Base-by-base conservation (phyloP, 768 basidiomycete genomes). In the Lentinula lateritia region DNA sequence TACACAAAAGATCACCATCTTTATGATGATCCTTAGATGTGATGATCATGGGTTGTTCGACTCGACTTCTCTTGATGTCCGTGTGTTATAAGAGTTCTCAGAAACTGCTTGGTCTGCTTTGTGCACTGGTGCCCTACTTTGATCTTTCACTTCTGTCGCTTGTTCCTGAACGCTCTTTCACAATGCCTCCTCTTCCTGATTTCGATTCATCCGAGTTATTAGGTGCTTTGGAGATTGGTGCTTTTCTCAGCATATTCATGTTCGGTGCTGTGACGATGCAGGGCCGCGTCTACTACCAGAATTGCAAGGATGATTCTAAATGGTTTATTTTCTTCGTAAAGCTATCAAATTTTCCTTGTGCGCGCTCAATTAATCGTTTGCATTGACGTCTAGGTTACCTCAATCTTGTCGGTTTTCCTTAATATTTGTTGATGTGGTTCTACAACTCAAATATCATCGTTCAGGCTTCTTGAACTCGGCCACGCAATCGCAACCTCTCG, bases 401-500 rank as follows among this genome's bases (percentile, higher is more conserved):
- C 46, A 8, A 58, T 58, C 28, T 28, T 58, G 56, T 58, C 56
- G 46, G 56, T 32, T 20, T 52, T 18, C 23, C 5, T 16, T 42
- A 13, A 10, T 28, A n/a, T 3, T 36, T 39, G 9, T n/a, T 18
- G 10, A 35, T 13, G 15, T 36, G n/a, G 5, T 13, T 28, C 28
- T 18, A 16, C 5, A 9, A 36, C 36, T 36, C 9, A 53, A 10
- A 1, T 16, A 3, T 36, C n/a, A 52, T 36, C 16, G 32, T 36
- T 15, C 13, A 62, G 43, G 16, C 20, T 53, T n/a, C 52, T 63
- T 13, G 64, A 65, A 32, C 20, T 38, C 3, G 41, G 55, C 38
- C 64, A 65, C 38, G 43, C 62, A 8, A 20, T 62, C 6, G 43
- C 36, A 10, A 42, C 48, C 20, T 41, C 45, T 5, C 62, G 63